Evolutionary conservation across 129 eudicot genomes (phyloP).

Genomic region (Flaveria bidentis): DNA sequence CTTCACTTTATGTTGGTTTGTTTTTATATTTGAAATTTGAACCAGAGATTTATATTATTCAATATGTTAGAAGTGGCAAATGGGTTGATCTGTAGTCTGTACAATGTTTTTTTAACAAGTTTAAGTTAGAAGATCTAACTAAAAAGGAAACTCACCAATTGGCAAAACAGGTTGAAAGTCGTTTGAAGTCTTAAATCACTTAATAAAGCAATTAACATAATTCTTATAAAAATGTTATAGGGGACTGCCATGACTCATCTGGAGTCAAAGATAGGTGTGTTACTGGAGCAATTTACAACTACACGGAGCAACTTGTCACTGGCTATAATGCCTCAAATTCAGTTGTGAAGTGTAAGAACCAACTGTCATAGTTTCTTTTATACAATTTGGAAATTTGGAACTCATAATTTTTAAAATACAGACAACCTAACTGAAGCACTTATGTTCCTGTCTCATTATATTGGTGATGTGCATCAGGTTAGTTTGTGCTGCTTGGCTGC

Average conservation of each 20-base stretch:
- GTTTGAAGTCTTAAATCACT: neutral
- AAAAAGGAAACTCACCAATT: neutral
- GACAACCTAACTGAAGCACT: conserved; percentile 98
- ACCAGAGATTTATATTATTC: too few relatives aligned
- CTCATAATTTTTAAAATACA: conserved; percentile 37
- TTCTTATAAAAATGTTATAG: conserved; percentile 33
- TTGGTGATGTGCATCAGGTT: conserved; percentile 99
- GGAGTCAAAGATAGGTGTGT: conserved; percentile 83
- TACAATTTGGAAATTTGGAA: conserved; percentile 21
- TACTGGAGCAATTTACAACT: conserved; percentile 96
- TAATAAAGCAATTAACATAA: neutral
- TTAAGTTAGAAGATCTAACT: neutral
- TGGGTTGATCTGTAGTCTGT: neutral
- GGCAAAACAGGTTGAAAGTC: neutral
- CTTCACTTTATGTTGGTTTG: too few relatives aligned
- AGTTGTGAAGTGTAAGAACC: conserved; percentile 51
- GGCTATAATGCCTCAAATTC: conserved; percentile 50
- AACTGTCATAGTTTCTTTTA: neutral
- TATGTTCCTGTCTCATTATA: conserved; percentile 91
- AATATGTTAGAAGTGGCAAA: neutral
- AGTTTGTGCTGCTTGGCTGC: conserved; percentile 26
- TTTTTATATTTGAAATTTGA: too few relatives aligned
- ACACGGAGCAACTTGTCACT: conserved; percentile 70
- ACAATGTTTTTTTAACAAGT: neutral
- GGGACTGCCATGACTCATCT: conserved; percentile 91